Evolutionary conservation across 768 basidiomycete genomes (phyloP).

Genomic region (Amanita rimosa): DNA sequence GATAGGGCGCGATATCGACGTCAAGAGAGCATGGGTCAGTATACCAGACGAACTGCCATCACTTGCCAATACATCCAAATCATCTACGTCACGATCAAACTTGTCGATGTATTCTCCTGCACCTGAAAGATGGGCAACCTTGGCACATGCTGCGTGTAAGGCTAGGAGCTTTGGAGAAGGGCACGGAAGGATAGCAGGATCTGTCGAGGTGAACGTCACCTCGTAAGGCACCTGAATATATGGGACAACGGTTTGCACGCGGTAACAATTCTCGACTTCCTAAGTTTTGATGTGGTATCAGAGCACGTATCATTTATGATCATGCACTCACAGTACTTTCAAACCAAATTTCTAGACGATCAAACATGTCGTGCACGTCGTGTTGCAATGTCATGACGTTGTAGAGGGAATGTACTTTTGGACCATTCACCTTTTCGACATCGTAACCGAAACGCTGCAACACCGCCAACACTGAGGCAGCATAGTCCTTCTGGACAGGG

Average conservation of each 20-base stretch:
- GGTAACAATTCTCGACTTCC: neutral
- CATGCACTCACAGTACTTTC: neutral
- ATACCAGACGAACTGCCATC: conserved; percentile 1
- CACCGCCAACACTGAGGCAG: conserved; percentile 7
- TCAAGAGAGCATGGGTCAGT: neutral
- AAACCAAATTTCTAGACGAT: neutral
- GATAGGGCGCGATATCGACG: neutral
- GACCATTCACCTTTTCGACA: conserved; percentile 5
- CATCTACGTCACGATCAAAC: neutral
- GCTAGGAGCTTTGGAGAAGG: neutral
- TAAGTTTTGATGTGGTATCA: neutral
- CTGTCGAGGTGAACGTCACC: neutral
- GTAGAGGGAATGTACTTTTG: conserved; percentile 6
- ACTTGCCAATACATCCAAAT: neutral
- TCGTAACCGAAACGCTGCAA: conserved; percentile 9
- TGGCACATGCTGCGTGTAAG: conserved; percentile 2
- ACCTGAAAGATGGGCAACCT: conserved; percentile 2
- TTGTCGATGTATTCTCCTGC: conserved; percentile 1
- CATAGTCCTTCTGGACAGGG: conserved; percentile 4
- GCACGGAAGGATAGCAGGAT: neutral
- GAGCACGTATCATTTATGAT: neutral
- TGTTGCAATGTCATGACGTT: conserved; percentile 1
- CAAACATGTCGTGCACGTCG: neutral
- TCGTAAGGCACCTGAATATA: neutral
- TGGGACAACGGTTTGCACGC: neutral